phyloP scores from a whole-genome alignment of 371 early-diverging fungal genomes.

The Mortierella sp. region DNA sequence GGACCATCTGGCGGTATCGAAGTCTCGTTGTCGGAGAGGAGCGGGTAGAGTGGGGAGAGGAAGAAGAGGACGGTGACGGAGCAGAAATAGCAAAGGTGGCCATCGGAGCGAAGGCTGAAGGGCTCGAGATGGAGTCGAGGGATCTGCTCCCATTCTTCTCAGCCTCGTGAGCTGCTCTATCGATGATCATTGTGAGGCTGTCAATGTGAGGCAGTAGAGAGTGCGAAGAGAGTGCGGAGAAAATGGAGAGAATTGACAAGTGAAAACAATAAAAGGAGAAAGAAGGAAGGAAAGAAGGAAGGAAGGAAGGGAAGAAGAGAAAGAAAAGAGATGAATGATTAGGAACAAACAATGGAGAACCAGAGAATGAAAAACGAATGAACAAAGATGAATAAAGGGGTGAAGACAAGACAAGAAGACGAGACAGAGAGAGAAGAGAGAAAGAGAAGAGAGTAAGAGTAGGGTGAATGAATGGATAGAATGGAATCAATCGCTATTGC shows the following conservation, averaged over 20 bases:
- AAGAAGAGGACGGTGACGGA: slow-evolving; percentile 36
- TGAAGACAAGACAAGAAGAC: too few relatives aligned
- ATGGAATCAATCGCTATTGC: not conserved
- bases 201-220: not conserved
- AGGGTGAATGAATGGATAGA: too few relatives aligned
- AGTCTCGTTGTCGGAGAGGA: slow-evolving; percentile 29
- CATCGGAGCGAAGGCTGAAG: not conserved
- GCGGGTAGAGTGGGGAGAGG: slow-evolving; percentile 12
- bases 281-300: slow-evolving; percentile 2
- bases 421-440: not conserved
- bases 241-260: not conserved
- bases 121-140: not conserved
- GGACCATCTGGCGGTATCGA: slow-evolving; percentile 46
- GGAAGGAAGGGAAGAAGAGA: not conserved
- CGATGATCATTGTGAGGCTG: slow-evolving; percentile 6
- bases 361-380: too few relatives aligned
- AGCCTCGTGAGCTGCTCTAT: slow-evolving; percentile 14
- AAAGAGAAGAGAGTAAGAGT: not conserved
- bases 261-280: not conserved
- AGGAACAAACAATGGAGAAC: not conserved
- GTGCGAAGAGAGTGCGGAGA: not conserved
- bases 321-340: not conserved
- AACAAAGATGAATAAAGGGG: too few relatives aligned
- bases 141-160: slow-evolving; percentile 21
- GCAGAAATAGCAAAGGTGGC: slow-evolving; percentile 2